Base-by-base conservation (phyloP, 768 basidiomycete genomes). In the Panellus pusillus region DNA sequence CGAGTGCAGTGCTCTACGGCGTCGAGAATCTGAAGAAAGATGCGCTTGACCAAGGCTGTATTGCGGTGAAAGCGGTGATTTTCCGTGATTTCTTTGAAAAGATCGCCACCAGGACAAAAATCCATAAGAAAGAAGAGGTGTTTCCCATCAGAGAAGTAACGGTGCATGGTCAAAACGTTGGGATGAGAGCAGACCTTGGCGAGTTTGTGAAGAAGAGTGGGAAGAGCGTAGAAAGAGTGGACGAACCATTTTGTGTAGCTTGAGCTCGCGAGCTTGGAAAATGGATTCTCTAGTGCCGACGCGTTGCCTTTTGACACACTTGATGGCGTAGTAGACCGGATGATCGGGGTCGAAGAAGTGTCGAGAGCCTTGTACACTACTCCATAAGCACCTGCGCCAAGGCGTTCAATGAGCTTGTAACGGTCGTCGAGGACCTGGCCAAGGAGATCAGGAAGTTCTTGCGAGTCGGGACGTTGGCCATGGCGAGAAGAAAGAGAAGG, bases 11-110 rank as follows among this genome's bases (percentile, higher is more conserved):
- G 78, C 44, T 86, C 77, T 39, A 94, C 81, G 1, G 88, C 88
- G 58, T 91, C 88, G 47, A 94, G 71, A 45, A 95, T 80, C 64
- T 93, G 86, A n/a, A 89, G 58, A 68, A 91, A 93, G 35, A 84
- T 79, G 28, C 69, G 66, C 65, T 80, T 86, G 73, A 92, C 81
- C 57, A 87, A 78, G 5, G 68, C 66, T 55, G 81, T 80, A 58
- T 90, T 79, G 40, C 80, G 77, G 43, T 77, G 70, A 65, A 83
- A 90, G 37, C 77, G 58, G 29, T 68, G 72, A 28, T 70, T 66
- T 50, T 79, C 74, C 56, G 82, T 86, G 68, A 91, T 87, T n/a
- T 82, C 83, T 50, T 70, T 75, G 62, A 87, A 89, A 44, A 93
- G 68, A 67, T 93, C 89, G 3, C 88, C 86, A 43, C 79, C 81